Evolutionary conservation across 2,329 filamentous ascomycete genomes (phyloP).

Genomic region (Exserohilum turcica): DNA sequence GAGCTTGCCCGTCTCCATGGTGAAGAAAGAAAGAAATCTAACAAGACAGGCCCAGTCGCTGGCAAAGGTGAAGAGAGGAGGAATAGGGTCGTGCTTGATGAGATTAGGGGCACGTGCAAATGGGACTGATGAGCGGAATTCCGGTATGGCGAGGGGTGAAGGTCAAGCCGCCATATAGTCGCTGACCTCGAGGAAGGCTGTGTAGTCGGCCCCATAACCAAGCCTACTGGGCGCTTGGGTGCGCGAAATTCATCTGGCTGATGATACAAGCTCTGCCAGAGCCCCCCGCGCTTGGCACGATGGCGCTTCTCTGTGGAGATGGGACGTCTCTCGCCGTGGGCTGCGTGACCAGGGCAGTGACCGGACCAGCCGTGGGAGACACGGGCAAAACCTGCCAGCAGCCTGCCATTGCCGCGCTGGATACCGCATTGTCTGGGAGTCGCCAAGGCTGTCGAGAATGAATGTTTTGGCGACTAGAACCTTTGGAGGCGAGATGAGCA

Average conservation of each 20-base stretch:
- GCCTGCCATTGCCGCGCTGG: background rate
- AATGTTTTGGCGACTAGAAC: constrained; percentile 6
- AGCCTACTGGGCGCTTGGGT: constrained; percentile 20
- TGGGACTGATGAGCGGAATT: background rate
- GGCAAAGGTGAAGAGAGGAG: background rate
- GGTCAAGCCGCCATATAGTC: constrained; percentile 17
- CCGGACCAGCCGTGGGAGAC: constrained; percentile 2
- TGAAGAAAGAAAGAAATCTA: background rate
- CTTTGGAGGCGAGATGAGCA: constrained; percentile 12
- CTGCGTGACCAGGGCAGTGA: background rate
- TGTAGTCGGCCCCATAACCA: constrained; percentile 18
- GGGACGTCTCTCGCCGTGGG: constrained; percentile 6
- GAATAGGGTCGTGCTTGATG: background rate
- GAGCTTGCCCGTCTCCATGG: constrained; percentile 33
- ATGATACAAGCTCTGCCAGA: constrained; percentile 13
- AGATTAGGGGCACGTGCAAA: background rate
- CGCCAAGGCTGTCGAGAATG: constrained; percentile 9
- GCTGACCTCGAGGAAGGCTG: constrained; percentile 15
- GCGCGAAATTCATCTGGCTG: constrained; percentile 14
- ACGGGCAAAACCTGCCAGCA: background rate
- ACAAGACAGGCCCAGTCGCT: background rate
- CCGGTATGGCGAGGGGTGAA: constrained; percentile 7
- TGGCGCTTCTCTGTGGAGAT: background rate
- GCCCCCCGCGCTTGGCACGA: constrained; percentile 14
- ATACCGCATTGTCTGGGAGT: background rate